These are phyloP conservation scores for Gyrodon lividus DNA, from an alignment of 768 basidiomycete genomes.

Conservation along the genomic window DNA sequence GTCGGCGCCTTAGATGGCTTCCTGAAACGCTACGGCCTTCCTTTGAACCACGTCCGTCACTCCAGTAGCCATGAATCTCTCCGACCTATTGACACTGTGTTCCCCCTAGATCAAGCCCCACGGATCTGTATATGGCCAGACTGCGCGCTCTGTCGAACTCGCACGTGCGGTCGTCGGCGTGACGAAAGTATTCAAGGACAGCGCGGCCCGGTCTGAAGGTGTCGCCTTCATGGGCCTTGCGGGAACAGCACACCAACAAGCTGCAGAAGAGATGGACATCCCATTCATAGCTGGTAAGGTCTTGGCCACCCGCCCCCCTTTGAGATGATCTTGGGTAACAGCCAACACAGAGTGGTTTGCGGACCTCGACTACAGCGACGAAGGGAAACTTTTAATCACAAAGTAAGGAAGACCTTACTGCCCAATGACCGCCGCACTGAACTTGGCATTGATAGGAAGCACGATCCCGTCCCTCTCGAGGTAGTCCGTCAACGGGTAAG, in stretches of 20 bases:
- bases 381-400: constrained; percentile 60
- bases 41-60: constrained; percentile 52
- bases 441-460: constrained; percentile 39
- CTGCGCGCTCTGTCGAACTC: constrained; percentile 51
- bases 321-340: background rate
- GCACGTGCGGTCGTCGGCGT: constrained; percentile 55
- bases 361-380: constrained; percentile 57
- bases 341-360: constrained; percentile 57
- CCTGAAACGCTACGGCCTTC: constrained; percentile 49
- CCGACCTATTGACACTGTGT: background rate
- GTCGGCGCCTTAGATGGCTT: constrained; percentile 65
- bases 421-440: background rate
- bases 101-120: constrained; percentile 54
- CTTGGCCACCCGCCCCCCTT: background rate
- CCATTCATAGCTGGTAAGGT: constrained; percentile 57
- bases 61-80: background rate
- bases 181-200: constrained; percentile 45
- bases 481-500: constrained; percentile 45
- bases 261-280: constrained; percentile 52
- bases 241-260: constrained; percentile 59
- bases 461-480: constrained; percentile 44
- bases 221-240: constrained; percentile 64
- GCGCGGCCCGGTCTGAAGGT: constrained; percentile 19
- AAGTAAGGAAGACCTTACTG: constrained; percentile 36
- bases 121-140: constrained; percentile 62